Evolutionary conservation across 2,329 filamentous ascomycete genomes (phyloP).

Genomic region (Penicillium freii): DNA sequence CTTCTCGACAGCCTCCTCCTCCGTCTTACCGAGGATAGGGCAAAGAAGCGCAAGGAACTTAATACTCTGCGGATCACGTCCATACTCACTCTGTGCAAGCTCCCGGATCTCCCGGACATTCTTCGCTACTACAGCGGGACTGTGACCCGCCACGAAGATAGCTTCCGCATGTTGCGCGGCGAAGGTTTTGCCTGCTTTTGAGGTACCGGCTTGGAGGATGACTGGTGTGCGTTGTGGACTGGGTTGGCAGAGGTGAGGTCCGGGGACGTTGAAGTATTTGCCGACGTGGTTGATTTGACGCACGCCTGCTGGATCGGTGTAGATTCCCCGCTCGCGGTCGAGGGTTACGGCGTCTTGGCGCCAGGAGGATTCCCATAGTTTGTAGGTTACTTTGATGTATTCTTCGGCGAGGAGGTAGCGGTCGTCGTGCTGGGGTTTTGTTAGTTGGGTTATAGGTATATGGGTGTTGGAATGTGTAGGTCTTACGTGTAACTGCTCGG

Average conservation of each 20-base stretch:
- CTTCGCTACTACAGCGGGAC: slow-evolving; percentile 59
- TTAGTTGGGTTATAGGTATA: background rate
- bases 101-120: slow-evolving; percentile 63
- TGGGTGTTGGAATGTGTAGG: background rate
- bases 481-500: slow-evolving; percentile 50
- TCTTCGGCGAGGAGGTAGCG: slow-evolving; percentile 64
- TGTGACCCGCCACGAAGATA: slow-evolving; percentile 67
- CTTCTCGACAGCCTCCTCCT: slow-evolving; percentile 65
- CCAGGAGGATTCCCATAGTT: slow-evolving; percentile 67
- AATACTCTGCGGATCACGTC: slow-evolving; percentile 59
- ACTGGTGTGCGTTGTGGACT: slow-evolving; percentile 67
- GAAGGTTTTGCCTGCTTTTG: slow-evolving; percentile 63
- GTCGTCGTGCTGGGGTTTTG: slow-evolving; percentile 56
- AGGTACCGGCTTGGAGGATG: slow-evolving; percentile 68
- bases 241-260: slow-evolving; percentile 65
- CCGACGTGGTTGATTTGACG: slow-evolving; percentile 65
- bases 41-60: slow-evolving; percentile 68
- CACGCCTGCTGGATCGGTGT: slow-evolving; percentile 58
- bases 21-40: slow-evolving; percentile 62
- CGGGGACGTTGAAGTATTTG: slow-evolving; percentile 62
- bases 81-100: slow-evolving; percentile 52
- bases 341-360: slow-evolving; percentile 63
- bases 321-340: slow-evolving; percentile 58
- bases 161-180: slow-evolving; percentile 69
- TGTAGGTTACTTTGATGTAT: slow-evolving; percentile 64